Evolutionary conservation across 768 basidiomycete species (phyloP).

Genomic region (Naganishia antarctica): DNA sequence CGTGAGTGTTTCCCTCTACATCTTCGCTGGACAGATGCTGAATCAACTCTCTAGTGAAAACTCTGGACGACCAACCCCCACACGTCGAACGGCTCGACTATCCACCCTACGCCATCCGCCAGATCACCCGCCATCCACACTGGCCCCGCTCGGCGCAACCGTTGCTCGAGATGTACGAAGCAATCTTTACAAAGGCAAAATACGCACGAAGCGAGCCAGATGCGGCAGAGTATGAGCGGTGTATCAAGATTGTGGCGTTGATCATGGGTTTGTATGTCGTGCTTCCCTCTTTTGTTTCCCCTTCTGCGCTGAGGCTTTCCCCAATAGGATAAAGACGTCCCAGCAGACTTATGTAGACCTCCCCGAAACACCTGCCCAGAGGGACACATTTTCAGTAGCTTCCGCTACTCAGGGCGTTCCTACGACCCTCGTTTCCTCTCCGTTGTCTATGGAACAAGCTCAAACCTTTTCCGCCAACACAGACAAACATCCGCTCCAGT

Average conservation of each 20-base stretch:
- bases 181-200: conserved; percentile 37
- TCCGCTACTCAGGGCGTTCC: not conserved
- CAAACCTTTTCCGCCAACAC: not conserved
- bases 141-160: conserved; percentile 32
- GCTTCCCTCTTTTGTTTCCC: not conserved
- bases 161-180: conserved; percentile 37
- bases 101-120: conserved; percentile 22
- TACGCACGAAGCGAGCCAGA: conserved; percentile 41
- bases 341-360: not conserved
- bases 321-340: conserved; percentile 3
- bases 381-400: too few species aligned
- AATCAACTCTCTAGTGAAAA: conserved; percentile 19
- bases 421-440: not conserved
- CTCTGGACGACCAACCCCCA: conserved; percentile 9
- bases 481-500: not conserved
- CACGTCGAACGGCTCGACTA: conserved; percentile 25
- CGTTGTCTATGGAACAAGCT: not conserved
- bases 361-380: conserved; percentile 8
- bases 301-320: not conserved
- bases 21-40: conserved; percentile 31
- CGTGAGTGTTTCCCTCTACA: not conserved
- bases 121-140: conserved; percentile 31
- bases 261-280: conserved; percentile 39
- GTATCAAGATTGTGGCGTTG: conserved; percentile 41
- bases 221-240: conserved; percentile 41